A percentile compares a stretch with the other conserved stretches of the same genome.
Evolutionary conservation across 805 yeast species (phyloP).

Genomic region (Schizosaccharomyces pombe): DNA sequence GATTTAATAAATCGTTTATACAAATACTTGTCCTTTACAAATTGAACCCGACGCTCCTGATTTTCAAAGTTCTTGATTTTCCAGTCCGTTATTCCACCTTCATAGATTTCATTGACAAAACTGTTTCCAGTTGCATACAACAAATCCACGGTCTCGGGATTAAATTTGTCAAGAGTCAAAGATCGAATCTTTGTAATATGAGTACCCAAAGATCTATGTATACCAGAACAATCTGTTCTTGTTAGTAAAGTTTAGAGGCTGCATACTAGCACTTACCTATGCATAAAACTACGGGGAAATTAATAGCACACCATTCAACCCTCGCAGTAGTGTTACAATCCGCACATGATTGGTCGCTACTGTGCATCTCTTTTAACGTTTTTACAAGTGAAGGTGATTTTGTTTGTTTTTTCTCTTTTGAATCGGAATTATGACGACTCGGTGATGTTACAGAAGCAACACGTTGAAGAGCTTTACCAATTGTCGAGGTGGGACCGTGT

Average conservation of each 20-base stretch:
- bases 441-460: neutral
- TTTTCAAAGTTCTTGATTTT: neutral
- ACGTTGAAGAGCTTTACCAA: neutral
- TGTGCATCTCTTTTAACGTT: constrained; percentile 13
- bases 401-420: neutral
- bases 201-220: constrained; percentile 70
- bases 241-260: too few relatives aligned
- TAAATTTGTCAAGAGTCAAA: constrained; percentile 47
- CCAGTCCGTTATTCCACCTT: constrained; percentile 16
- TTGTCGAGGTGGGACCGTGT: neutral
- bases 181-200: constrained; percentile 61
- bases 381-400: constrained; percentile 1
- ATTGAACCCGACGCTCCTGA: neutral
- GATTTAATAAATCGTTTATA: constrained; percentile 23
- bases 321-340: constrained; percentile 46
- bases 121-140: constrained; percentile 34
- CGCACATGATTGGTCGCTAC: constrained; percentile 42
- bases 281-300: constrained; percentile 48
- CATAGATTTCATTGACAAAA: constrained; percentile 37
- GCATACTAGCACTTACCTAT: too few relatives aligned
- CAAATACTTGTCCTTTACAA: constrained; percentile 28
- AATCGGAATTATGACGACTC: neutral
- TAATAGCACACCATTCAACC: constrained; percentile 77
- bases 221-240: constrained; percentile 66
- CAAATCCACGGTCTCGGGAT: constrained; percentile 34